A percentile compares a stretch with the other conserved stretches of the same genome.
Conservation (phyloP, 2,329 filamentous ascomycete genomes). For the Cladorrhinum sp. region DNA sequence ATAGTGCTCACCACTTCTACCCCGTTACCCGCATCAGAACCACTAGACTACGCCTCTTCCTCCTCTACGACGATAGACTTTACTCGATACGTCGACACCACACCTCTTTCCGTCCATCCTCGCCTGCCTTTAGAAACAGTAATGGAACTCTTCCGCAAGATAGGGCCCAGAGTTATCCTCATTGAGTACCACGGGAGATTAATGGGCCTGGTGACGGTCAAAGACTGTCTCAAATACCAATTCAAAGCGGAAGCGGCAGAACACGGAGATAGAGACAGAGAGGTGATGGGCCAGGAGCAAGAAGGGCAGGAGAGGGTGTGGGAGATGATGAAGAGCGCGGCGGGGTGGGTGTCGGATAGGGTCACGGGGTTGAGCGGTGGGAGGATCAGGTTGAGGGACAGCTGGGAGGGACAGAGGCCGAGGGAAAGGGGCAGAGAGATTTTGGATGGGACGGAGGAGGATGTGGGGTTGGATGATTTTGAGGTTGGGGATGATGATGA, state of each 20-base stretch:
- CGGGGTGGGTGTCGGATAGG: constrained; percentile 57
- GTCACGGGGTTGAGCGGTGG: constrained; percentile 54
- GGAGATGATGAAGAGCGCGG: constrained; percentile 51
- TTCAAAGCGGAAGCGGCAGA: constrained; percentile 92
- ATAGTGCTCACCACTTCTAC: constrained; percentile 51
- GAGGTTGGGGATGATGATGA: constrained; percentile 19
- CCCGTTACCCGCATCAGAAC: constrained; percentile 46
- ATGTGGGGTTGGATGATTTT: constrained; percentile 4
- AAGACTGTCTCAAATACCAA: constrained; percentile 95
- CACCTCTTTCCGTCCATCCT: constrained; percentile 87
- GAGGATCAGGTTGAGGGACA: constrained; percentile 49
- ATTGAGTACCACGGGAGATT: constrained; percentile 86
- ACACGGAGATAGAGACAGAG: constrained; percentile 65
- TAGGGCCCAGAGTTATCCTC: constrained; percentile 88
- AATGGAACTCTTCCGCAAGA: constrained; percentile 98
- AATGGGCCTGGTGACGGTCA: constrained; percentile 85
- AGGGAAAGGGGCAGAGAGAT: constrained; percentile 9
- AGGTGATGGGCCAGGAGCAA: constrained; percentile 38
- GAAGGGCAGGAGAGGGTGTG: constrained; percentile 65
- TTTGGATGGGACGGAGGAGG: constrained; percentile 27
- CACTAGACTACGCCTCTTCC: constrained; percentile 34
- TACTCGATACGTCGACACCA: constrained; percentile 81
- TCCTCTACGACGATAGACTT: constrained; percentile 61
- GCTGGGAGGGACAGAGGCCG: constrained; percentile 20
- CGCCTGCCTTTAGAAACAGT: constrained; percentile 90